Evolutionary conservation across 2,329 filamentous ascomycete species (phyloP).

Genomic region (Hypoxylon rubiginosum): DNA sequence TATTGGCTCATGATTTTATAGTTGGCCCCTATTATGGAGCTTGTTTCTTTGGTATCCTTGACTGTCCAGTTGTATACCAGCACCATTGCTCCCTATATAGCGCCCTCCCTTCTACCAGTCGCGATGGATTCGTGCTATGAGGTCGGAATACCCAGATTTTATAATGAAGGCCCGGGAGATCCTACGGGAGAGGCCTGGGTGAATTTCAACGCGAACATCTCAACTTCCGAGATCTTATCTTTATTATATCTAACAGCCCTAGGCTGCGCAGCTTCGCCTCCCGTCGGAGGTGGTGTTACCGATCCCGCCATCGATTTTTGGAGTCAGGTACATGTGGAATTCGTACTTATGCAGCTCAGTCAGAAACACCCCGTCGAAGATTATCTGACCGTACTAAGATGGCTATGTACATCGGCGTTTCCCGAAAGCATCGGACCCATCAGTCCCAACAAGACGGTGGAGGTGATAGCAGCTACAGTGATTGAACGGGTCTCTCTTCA

Average conservation of each 20-base stretch:
- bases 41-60: conserved; percentile 74
- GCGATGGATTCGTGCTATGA: conserved; percentile 72
- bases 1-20: conserved; percentile 49
- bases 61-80: conserved; percentile 73
- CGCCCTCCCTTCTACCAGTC: conserved; percentile 68
- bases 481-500: conserved; percentile 74
- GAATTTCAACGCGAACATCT: conserved; percentile 67
- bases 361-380: conserved; percentile 74
- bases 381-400: conserved; percentile 72
- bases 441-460: conserved; percentile 57
- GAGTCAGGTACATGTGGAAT: conserved; percentile 74
- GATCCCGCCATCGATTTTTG: conserved; percentile 69
- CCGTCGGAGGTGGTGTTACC: conserved; percentile 40
- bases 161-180: conserved; percentile 62
- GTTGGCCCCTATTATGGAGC: conserved; percentile 73
- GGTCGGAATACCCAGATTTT: conserved; percentile 69
- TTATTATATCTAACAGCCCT: conserved; percentile 75
- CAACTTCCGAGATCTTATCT: conserved; percentile 73
- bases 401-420: conserved; percentile 76
- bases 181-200: conserved; percentile 59
- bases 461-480: conserved; percentile 61
- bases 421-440: conserved; percentile 76
- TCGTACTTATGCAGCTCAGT: conserved; percentile 76
- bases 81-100: conserved; percentile 69
- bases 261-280: conserved; percentile 64